Percentiles rank a stretch among this genome's conserved stretches.
phyloP scores from a whole-genome alignment of 23 red algal genomes.

The Agarophyton chilense region DNA sequence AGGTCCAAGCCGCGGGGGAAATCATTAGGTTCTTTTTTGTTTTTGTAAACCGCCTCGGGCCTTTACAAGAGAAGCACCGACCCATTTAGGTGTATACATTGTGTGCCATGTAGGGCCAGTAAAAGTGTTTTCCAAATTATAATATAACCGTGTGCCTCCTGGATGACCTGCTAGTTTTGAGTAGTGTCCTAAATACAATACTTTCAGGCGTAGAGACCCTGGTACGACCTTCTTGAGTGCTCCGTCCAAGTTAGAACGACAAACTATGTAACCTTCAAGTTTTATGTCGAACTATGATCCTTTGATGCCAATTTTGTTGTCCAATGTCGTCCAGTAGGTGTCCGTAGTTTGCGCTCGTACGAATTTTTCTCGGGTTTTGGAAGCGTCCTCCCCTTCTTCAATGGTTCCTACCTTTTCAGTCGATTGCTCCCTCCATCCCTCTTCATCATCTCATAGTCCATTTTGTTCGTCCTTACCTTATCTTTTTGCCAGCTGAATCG shows the following conservation, averaged over 20 bases:
- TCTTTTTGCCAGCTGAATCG: too few relatives aligned
- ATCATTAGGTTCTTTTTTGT: constrained; percentile 27
- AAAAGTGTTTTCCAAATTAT: constrained; percentile 21
- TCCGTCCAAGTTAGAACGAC: constrained; percentile 8
- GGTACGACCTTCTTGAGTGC: too few relatives aligned
- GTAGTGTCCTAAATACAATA: too few relatives aligned
- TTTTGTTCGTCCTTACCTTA: too few relatives aligned
- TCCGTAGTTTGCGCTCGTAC: too few relatives aligned
- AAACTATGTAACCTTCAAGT: neutral
- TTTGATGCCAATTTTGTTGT: neutral
- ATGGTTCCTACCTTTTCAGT: neutral
- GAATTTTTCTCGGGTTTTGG: too few relatives aligned
- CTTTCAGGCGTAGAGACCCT: neutral
- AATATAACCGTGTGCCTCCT: neutral
- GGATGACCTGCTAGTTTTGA: neutral
- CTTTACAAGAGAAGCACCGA: neutral
- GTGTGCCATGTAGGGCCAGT: too few relatives aligned
- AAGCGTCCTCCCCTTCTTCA: neutral
- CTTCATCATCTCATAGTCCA: too few relatives aligned
- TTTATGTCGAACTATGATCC: neutral
- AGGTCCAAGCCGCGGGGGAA: neutral
- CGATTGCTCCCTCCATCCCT: neutral
- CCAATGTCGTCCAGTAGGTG: neutral
- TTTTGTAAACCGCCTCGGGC: neutral
- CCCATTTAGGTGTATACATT: neutral